These are phyloP conservation scores for Russula griseocarnosa DNA, from an alignment of 768 basidiomycete species.

Conservation along the genomic window DNA sequence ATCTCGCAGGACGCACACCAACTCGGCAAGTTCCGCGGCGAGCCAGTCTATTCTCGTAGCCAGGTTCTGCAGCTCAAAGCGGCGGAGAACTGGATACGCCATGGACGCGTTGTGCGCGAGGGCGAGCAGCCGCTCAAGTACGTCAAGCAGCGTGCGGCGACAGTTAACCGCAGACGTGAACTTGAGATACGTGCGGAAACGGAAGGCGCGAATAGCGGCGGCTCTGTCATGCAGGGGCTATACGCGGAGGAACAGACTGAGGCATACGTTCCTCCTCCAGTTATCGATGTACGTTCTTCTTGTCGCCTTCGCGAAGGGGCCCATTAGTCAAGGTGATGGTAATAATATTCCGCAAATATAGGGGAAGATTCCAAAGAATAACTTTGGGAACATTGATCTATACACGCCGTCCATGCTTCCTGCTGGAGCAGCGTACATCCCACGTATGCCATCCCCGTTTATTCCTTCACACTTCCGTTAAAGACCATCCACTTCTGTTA, in stretches of 20 bases:
- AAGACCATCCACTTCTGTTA: neutral
- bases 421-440: constrained; percentile 76
- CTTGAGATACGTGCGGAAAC: constrained; percentile 50
- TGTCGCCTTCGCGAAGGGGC: constrained; percentile 14
- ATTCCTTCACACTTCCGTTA: neutral
- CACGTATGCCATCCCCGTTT: constrained; percentile 55
- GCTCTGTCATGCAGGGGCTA: constrained; percentile 67
- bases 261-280: constrained; percentile 69
- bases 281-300: constrained; percentile 52
- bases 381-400: constrained; percentile 95
- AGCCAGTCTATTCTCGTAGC: constrained; percentile 83
- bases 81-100: constrained; percentile 92
- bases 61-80: constrained; percentile 84
- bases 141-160: constrained; percentile 80
- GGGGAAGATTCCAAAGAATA: constrained; percentile 93
- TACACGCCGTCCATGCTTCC: constrained; percentile 96
- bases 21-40: constrained; percentile 88
- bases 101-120: constrained; percentile 66
- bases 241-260: constrained; percentile 86
- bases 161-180: constrained; percentile 72
- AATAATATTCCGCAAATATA: constrained; percentile 34
- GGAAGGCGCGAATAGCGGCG: constrained; percentile 35
- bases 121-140: constrained; percentile 85
- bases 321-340: constrained; percentile 3
- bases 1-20: constrained; percentile 70